A percentile compares a stretch with the other conserved stretches of the same genome.
These are phyloP conservation scores for Claviceps humidiphila DNA, from an alignment of 2,329 filamentous ascomycete genomes.

Conservation along the genomic window DNA sequence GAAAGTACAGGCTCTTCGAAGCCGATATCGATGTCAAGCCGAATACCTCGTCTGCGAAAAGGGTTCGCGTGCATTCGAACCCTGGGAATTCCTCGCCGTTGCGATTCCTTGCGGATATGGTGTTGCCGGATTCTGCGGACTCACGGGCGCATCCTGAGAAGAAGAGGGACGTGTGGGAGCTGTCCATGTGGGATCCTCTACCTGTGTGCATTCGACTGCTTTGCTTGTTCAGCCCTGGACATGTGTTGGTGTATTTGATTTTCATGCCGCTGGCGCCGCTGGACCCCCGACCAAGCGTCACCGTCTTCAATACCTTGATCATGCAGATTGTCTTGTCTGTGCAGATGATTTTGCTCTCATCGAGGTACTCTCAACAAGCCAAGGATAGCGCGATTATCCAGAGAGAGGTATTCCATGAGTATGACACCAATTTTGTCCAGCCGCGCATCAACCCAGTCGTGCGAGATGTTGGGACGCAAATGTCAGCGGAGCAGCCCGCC, in stretches of 20 bases:
- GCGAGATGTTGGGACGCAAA: conserved; percentile 66
- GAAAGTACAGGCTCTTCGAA: conserved; percentile 86
- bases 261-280: conserved; percentile 66
- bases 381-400: conserved; percentile 79
- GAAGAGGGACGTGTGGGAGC: conserved; percentile 82
- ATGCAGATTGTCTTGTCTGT: conserved; percentile 61
- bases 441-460: conserved; percentile 75
- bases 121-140: conserved; percentile 60
- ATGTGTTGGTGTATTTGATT: conserved; percentile 81
- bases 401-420: conserved; percentile 86
- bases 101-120: conserved; percentile 54
- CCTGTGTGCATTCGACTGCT: conserved; percentile 72
- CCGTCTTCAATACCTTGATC: conserved; percentile 69
- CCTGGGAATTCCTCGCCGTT: conserved; percentile 68
- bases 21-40: conserved; percentile 63
- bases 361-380: conserved; percentile 66
- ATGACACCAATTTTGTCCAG: conserved; percentile 90
- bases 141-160: conserved; percentile 74
- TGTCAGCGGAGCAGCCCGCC: conserved; percentile 35
- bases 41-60: conserved; percentile 71
- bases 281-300: conserved; percentile 73
- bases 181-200: conserved; percentile 85
- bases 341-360: conserved; percentile 62
- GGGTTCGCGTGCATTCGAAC: conserved; percentile 78
- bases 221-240: conserved; percentile 83